Percentiles rank a stretch among this genome's conserved stretches.
These are phyloP conservation scores for Neospermospora avenae DNA, from an alignment of 2,329 filamentous ascomycete species.

Conservation along the genomic window DNA sequence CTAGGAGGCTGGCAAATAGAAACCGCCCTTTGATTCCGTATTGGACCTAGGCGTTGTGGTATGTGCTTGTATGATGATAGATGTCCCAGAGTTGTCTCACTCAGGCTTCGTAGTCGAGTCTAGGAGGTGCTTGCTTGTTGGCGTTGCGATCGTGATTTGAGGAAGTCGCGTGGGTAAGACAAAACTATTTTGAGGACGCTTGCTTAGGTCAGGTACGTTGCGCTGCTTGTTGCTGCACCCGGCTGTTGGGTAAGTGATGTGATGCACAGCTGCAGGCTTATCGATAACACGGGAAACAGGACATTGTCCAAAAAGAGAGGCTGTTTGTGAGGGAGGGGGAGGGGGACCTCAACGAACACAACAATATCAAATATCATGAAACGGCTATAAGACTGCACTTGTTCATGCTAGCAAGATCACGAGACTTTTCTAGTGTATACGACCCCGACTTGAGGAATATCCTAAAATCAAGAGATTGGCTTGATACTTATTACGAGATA, in stretches of 20 bases:
- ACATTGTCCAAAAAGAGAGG: background rate
- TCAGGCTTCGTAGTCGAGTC: background rate
- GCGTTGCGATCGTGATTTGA: constrained; percentile 1
- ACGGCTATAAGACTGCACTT: too few relatives aligned
- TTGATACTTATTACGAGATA: too few relatives aligned
- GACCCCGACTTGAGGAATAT: too few relatives aligned
- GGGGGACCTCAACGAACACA: too few relatives aligned
- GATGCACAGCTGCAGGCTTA: constrained; percentile 12
- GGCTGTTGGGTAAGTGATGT: too few relatives aligned
- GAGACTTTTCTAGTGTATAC: too few relatives aligned
- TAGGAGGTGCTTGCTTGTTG: background rate
- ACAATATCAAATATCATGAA: too few relatives aligned
- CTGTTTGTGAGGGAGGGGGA: too few relatives aligned
- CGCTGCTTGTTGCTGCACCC: too few relatives aligned
- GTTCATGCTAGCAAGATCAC: too few relatives aligned
- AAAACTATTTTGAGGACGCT: constrained; percentile 18
- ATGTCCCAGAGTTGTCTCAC: background rate
- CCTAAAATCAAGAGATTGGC: too few relatives aligned
- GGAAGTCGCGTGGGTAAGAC: constrained; percentile 15
- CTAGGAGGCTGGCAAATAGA: background rate
- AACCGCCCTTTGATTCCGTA: background rate
- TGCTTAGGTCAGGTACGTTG: background rate
- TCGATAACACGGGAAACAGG: constrained; percentile 13
- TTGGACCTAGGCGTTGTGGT: background rate
- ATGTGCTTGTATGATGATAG: background rate